Evolutionary conservation across 2,329 filamentous ascomycete species (phyloP).

Genomic region (Neobulgaria alba): DNA sequence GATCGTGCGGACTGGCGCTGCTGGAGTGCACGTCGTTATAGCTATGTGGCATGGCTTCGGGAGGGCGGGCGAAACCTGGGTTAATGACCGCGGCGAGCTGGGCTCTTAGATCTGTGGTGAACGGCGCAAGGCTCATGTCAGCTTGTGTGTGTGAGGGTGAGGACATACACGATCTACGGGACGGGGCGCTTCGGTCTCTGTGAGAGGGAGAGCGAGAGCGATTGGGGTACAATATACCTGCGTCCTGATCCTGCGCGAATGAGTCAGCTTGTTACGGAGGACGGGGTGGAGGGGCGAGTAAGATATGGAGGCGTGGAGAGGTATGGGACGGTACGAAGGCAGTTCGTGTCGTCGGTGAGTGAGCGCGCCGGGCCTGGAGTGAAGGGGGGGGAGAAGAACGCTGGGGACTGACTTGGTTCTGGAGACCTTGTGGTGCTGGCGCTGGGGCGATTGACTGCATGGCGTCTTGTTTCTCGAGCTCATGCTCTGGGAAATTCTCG

Average conservation of each 20-base stretch:
- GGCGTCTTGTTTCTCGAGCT: no score
- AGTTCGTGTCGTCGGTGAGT: conserved; percentile 24
- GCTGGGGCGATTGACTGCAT: conserved; percentile 29
- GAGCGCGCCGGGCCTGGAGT: conserved; percentile 14
- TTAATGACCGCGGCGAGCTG: conserved; percentile 29
- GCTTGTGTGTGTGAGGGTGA: conserved; percentile 8
- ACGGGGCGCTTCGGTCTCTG: no score
- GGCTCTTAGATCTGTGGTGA: conserved; percentile 27
- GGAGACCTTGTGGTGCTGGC: conserved; percentile 24
- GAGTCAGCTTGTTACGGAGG: conserved; percentile 20
- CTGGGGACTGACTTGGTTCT: conserved; percentile 21
- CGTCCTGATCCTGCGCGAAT: conserved; percentile 24
- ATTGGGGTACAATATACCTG: conserved; percentile 16
- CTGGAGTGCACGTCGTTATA: conserved; percentile 25
- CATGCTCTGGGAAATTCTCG: no score
- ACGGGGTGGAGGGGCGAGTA: not conserved
- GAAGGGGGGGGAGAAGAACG: conserved; percentile 7
- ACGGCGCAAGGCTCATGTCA: conserved; percentile 25
- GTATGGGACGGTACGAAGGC: conserved; percentile 24
- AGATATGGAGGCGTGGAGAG: not conserved
- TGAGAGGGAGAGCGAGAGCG: not conserved
- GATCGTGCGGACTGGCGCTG: conserved; percentile 27
- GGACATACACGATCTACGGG: conserved; percentile 7
- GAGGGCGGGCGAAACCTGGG: conserved; percentile 9
- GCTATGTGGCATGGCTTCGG: conserved; percentile 25